Conservation (phyloP, 2,329 filamentous ascomycete genomes). For the Epichloe gansuensis region DNA sequence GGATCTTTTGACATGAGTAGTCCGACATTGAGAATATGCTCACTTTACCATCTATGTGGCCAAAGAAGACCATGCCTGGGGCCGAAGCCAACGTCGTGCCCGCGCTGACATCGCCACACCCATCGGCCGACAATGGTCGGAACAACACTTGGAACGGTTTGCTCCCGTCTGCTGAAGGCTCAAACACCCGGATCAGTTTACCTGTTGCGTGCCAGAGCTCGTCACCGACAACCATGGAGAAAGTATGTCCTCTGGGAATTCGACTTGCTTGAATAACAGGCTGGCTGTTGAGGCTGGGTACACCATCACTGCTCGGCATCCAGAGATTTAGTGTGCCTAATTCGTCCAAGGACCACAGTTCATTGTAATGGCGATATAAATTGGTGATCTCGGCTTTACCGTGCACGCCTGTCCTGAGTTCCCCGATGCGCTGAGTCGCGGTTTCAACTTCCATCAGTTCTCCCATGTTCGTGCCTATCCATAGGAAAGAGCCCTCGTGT, state of each 20-base stretch:
- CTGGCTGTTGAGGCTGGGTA: conserved; percentile 61
- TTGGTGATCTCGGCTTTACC: conserved; percentile 67
- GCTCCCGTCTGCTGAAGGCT: conserved; percentile 56
- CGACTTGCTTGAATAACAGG: conserved; percentile 61
- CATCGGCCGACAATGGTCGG: conserved; percentile 56
- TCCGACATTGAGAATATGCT: conserved; percentile 77
- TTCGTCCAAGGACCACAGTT: conserved; percentile 92
- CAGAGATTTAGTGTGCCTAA: conserved; percentile 78
- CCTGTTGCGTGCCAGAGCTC: conserved; percentile 81
- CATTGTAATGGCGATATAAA: conserved; percentile 75
- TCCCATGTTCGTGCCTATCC: conserved; percentile 81
- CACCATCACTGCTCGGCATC: conserved; percentile 60
- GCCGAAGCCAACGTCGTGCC: conserved; percentile 65
- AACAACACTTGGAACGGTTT: conserved; percentile 64
- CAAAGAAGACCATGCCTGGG: conserved; percentile 73
- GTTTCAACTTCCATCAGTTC: conserved; percentile 88
- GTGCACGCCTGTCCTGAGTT: conserved; percentile 60
- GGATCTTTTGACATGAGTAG: conserved; percentile 63
- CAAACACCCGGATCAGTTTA: conserved; percentile 77
- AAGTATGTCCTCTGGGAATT: conserved; percentile 69
- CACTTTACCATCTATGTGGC: conserved; percentile 86
- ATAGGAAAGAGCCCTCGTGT: conserved; percentile 70
- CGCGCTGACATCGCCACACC: conserved; percentile 76
- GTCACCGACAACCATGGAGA: conserved; percentile 76
- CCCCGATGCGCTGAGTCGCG: conserved; percentile 54